These are phyloP conservation scores for Helotiales sp. DNA, from an alignment of 2,329 filamentous ascomycete species.

Conservation along the genomic window DNA sequence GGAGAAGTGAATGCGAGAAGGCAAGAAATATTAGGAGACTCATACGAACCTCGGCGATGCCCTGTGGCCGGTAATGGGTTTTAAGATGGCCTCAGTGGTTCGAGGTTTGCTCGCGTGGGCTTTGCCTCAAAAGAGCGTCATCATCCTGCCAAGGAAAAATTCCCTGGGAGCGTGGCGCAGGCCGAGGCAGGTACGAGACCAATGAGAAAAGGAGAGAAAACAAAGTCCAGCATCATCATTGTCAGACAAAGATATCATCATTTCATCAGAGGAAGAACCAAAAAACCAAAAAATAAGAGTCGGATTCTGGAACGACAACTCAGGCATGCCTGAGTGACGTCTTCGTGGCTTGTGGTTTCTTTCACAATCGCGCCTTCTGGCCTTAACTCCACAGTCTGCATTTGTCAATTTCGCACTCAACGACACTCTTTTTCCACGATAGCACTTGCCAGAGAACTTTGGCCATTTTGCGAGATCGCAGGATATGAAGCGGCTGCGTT, in stretches of 20 bases:
- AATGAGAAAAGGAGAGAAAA: background rate
- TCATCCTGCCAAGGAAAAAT: background rate
- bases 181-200: background rate
- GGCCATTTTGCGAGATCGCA: too few species aligned
- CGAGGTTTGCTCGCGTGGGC: background rate
- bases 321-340: background rate
- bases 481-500: too few species aligned
- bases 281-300: background rate
- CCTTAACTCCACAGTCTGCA: too few species aligned
- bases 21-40: background rate
- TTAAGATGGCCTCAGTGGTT: background rate
- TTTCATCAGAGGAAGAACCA: too few species aligned
- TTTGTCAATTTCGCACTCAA: too few species aligned
- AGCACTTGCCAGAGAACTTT: too few species aligned
- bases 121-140: background rate
- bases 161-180: background rate
- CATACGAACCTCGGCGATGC: conserved; percentile 1
- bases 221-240: background rate
- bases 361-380: too few species aligned
- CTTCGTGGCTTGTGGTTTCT: background rate
- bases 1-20: background rate
- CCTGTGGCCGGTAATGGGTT: background rate
- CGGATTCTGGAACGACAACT: too few species aligned
- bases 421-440: too few species aligned
- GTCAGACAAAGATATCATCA: background rate